phyloP scores from a whole-genome alignment of 257 asterid genomes.

The Scutellaria galericulata region DNA sequence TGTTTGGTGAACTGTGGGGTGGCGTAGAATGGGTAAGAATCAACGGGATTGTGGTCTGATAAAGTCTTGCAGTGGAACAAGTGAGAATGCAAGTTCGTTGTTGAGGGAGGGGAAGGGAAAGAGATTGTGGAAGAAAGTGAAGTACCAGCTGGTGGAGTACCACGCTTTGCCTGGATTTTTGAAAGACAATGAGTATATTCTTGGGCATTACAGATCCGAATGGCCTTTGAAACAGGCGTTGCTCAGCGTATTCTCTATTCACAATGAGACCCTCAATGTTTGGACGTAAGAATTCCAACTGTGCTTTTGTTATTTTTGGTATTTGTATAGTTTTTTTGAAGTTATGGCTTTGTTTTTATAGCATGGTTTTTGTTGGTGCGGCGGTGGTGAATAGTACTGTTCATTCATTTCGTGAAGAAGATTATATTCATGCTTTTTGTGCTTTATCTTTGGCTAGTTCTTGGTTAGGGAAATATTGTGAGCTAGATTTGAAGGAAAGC shows the following conservation, averaged over 20 bases:
- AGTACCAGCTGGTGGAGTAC: constrained; percentile 93
- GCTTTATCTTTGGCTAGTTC: neutral
- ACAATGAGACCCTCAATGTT: constrained; percentile 94
- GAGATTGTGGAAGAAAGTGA: constrained; percentile 90
- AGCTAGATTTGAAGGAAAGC: constrained; percentile 1
- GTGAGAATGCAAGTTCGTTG: constrained; percentile 43
- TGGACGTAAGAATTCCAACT: constrained; percentile 78
- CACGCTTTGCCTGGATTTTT: constrained; percentile 89
- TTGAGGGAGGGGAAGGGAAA: constrained; percentile 61
- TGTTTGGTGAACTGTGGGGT: constrained; percentile 34
- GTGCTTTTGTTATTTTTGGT: constrained; percentile 2
- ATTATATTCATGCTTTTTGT: constrained; percentile 2
- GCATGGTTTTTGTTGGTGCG: neutral
- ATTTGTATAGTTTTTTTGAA: neutral
- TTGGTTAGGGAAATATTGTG: neutral
- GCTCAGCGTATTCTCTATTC: constrained; percentile 88
- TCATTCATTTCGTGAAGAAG: neutral
- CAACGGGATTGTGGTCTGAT: constrained; percentile 37
- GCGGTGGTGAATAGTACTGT: neutral
- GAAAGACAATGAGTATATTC: constrained; percentile 90
- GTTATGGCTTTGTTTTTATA: constrained; percentile 10
- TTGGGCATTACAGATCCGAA: constrained; percentile 77
- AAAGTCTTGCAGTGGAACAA: constrained; percentile 37
- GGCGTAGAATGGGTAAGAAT: constrained; percentile 57
- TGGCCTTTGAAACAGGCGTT: constrained; percentile 89